A percentile compares a stretch with the other conserved stretches of the same genome.
Conservation (phyloP, 768 basidiomycete species). For the Calocera viscosa region DNA sequence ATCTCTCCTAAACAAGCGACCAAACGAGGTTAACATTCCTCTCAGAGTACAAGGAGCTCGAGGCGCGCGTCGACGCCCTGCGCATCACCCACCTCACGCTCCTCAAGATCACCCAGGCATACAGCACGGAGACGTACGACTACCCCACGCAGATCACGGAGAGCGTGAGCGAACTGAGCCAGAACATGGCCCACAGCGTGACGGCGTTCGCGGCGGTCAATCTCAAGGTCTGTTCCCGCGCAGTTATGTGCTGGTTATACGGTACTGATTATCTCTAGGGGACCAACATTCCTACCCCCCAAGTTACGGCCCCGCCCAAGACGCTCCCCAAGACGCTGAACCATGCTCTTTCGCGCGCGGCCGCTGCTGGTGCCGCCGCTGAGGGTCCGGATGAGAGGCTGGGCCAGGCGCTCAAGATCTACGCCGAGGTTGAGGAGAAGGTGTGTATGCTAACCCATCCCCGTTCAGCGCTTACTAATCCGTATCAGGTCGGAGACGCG, state of each 20-base stretch:
- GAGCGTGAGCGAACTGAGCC: slow-evolving; percentile 62
- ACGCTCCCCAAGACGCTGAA: slow-evolving; percentile 90
- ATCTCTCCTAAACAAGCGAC: neutral
- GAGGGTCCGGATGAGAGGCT: slow-evolving; percentile 52
- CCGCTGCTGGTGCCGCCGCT: slow-evolving; percentile 43
- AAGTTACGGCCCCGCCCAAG: slow-evolving; percentile 43
- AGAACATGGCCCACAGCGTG: slow-evolving; percentile 58
- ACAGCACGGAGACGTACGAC: slow-evolving; percentile 77
- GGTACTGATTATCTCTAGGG: slow-evolving; percentile 30
- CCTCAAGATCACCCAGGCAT: slow-evolving; percentile 79
- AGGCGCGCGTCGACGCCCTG: slow-evolving; percentile 86
- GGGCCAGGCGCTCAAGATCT: slow-evolving; percentile 62
- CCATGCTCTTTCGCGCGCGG: slow-evolving; percentile 79
- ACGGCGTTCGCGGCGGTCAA: slow-evolving; percentile 78
- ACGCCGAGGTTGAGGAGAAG: slow-evolving; percentile 75
- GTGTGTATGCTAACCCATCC: slow-evolving; percentile 17
- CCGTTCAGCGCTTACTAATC: neutral
- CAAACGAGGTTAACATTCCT: neutral
- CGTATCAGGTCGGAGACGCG: slow-evolving; percentile 46
- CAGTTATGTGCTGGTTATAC: neutral
- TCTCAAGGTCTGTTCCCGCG: slow-evolving; percentile 40
- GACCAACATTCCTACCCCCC: slow-evolving; percentile 69
- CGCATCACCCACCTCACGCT: slow-evolving; percentile 60
- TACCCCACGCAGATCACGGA: slow-evolving; percentile 40
- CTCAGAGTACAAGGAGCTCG: slow-evolving; percentile 90